phyloP scores from a whole-genome alignment of 148 eudicot species.

The Linanthus parryae region DNA sequence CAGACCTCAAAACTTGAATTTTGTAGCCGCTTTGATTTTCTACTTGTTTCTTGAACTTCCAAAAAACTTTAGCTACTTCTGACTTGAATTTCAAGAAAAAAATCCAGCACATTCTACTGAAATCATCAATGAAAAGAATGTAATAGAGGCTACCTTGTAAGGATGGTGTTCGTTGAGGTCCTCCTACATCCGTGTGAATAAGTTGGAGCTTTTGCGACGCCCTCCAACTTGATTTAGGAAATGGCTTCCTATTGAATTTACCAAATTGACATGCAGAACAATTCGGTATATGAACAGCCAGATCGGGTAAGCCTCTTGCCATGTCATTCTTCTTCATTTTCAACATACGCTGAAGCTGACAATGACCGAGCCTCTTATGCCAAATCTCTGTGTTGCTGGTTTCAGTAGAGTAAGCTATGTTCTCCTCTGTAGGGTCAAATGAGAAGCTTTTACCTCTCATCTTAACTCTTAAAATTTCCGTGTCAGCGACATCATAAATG shows the following conservation, averaged over 20 bases:
- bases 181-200: slow-evolving; percentile 9
- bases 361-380: slow-evolving; percentile 13
- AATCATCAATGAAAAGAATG: slow-evolving; percentile 6
- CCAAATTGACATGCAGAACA: slow-evolving; percentile 1
- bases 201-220: slow-evolving; percentile 5
- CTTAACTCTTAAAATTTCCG: slow-evolving; percentile 2
- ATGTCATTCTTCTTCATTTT: background rate
- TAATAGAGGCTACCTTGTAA: slow-evolving; percentile 1
- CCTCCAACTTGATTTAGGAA: slow-evolving; percentile 7
- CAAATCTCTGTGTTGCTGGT: background rate
- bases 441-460: slow-evolving; percentile 1
- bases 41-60: background rate
- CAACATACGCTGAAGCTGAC: background rate
- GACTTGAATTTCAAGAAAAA: slow-evolving; percentile 3
- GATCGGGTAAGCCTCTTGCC: background rate
- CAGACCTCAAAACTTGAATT: slow-evolving; percentile 1
- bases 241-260: slow-evolving; percentile 10
- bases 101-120: background rate
- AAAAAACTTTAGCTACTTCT: background rate
- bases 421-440: background rate
- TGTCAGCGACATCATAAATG: background rate
- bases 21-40: background rate
- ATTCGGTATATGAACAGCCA: background rate
- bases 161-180: slow-evolving; percentile 9
- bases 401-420: background rate